Base-by-base conservation (phyloP, 495 filamentous ascomycete species). In the Penicillium chermesinum region DNA sequence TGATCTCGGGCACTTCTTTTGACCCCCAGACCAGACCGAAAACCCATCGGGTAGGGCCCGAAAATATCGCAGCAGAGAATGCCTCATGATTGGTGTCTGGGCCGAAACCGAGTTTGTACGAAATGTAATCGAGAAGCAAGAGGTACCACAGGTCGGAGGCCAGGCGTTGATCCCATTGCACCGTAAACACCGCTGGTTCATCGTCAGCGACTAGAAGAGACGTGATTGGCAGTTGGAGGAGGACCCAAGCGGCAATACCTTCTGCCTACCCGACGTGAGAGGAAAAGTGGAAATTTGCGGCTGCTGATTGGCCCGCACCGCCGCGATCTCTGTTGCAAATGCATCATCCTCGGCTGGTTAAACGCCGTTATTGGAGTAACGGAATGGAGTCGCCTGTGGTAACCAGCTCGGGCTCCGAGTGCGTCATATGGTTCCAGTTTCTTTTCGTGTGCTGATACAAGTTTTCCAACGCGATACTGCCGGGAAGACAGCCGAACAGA, bases 161-260 rank as follows among this genome's bases (percentile, higher is more conserved):
- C 32, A 34, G 34, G 38, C 30, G 38, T 52, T 18, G 33, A 41
- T 57, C 53, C 50, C 13, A 57, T 57, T 57, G 48, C n/a, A 36
- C 42, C 7, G 14, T 18, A 5, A 35, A 22, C 30, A 45, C 30
- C 41, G 41, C 30, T 30, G 15, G 49, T 49, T 53, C 33, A 43
- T 33, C 44, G 33, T 34, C 10, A 15, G 39, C 10, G 17, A 25
- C 13, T 37, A 37, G 13, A 6, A 21, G 22, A 32, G 34, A 41
- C n/a, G n/a, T n/a, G 27, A 33, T 33, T 21, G 14, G 16, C 13
- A 9, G 7, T 20, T 34, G 43, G 43, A 46, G 35, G 14, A 37
- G 35, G 14, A 37, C n/a, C 42, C 57, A 48, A 53, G 61, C 66
- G 68, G 68, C 58, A 68, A 68, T 71, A 60, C 53, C 52, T 69